phyloP scores from a whole-genome alignment of 768 basidiomycete species.

The Suillus subalutaceus region DNA sequence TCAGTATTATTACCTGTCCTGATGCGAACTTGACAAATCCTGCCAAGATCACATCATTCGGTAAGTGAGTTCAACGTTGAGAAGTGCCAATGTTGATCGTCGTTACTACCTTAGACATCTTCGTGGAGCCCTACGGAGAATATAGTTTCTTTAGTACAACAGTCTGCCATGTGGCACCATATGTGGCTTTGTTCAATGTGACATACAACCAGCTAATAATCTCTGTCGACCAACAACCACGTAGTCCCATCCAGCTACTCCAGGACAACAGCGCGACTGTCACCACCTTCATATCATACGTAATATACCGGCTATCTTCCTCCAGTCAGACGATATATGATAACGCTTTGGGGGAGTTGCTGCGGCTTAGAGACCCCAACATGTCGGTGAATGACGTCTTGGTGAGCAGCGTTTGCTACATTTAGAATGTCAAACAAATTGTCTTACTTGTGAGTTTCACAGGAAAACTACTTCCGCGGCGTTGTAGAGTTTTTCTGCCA shows the following conservation, averaged over 20 bases:
- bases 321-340: background rate
- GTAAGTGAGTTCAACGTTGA: background rate
- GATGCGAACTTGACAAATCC: no score
- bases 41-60: background rate
- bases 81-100: background rate
- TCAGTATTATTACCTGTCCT: background rate
- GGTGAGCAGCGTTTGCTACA: background rate
- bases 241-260: background rate
- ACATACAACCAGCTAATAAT: background rate
- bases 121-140: background rate
- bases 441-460: background rate
- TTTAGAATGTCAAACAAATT: background rate
- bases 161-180: background rate
- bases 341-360: background rate
- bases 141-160: background rate
- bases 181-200: background rate
- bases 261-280: background rate
- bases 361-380: background rate
- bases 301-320: background rate
- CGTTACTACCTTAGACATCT: background rate
- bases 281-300: background rate
- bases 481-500: slow-evolving; percentile 14
- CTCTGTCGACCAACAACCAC: background rate
- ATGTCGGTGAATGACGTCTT: background rate
- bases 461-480: slow-evolving; percentile 10